These are phyloP conservation scores for Eucalyptus viminalis DNA, from an alignment of 345 rosid species.

Conservation along the genomic window DNA sequence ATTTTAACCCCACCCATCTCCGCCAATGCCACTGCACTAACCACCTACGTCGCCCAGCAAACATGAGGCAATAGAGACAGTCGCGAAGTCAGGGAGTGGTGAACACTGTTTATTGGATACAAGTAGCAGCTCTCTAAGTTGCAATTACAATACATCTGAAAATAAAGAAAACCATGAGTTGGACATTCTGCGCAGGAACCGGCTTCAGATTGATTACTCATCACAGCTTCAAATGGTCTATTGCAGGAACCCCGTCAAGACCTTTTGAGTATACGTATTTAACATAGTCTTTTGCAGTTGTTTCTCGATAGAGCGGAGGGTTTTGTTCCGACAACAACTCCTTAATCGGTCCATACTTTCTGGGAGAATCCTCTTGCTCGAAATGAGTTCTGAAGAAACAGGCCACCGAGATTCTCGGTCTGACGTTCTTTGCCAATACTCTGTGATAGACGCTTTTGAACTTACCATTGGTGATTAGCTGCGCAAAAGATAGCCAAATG, in stretches of 20 bases:
- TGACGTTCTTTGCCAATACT: background rate
- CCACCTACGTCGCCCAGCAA: background rate
- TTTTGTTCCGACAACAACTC: constrained; percentile 14
- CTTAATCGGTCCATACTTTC: constrained; percentile 10
- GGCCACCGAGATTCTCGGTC: constrained; percentile 15
- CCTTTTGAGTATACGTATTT: background rate
- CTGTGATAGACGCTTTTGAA: constrained; percentile 13
- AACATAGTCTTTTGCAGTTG: constrained; percentile 4
- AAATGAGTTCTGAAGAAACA: constrained; percentile 1
- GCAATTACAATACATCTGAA: background rate
- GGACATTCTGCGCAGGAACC: background rate
- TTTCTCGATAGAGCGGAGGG: constrained; percentile 13
- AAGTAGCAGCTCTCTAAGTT: background rate
- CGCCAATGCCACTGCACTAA: background rate
- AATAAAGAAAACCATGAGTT: background rate
- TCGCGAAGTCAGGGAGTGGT: background rate
- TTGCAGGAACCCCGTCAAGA: background rate
- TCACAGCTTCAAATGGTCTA: constrained; percentile 5
- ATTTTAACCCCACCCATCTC: background rate
- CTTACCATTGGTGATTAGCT: constrained; percentile 14
- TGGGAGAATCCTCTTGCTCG: background rate
- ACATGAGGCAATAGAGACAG: background rate
- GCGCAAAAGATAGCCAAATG: background rate
- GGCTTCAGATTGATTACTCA: background rate
- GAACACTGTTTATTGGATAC: background rate